Evolutionary conservation across 148 eudicot genomes (phyloP), one percentile per base, ranked within the genome.

Genomic region (Drosera capensis): DNA sequence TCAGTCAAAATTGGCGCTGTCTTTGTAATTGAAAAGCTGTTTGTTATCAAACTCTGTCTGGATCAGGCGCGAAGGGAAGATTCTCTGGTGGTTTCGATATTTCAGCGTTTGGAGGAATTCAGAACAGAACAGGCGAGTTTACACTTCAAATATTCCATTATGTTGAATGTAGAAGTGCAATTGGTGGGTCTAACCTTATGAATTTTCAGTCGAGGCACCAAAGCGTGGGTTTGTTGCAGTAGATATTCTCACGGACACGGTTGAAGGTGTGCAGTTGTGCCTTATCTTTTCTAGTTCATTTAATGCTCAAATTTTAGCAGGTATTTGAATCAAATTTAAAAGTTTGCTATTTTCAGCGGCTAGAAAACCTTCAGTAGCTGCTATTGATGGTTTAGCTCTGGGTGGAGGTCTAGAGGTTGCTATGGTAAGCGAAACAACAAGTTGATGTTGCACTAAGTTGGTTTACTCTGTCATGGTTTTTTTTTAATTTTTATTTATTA

Each of bases 391-490:
- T 49, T 71, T 83, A 31, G 95, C 97, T 31, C 66, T 84, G 44
- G 97, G 97, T 59, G 97, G 95, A 51, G 97, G 97, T 21, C 48
- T 90, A 60, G 97, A 90, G 67, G 87, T 90, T 61, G 86, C 97
- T 45, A 90, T 90, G 97, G 97, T 90, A 68, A 51, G 84, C 63
- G 11, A 15, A 45, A 35, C 29, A 39, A 4, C 5, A 26, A 17
- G 22, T 56, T 37, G 9, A n/a, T 26, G 1, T 2, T 19, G 15
- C 16, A 23, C 20, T 21, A n/a, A n/a, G n/a, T n/a, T n/a, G n/a
- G n/a, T n/a, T n/a, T n/a, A n/a, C n/a, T n/a, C n/a, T n/a, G n/a
- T n/a, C n/a, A n/a, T n/a, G n/a, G 40, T 11, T 9, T 29, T 14
- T 25, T 35, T 17, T 8, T 8, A 14, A 25, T 30, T 34, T 43